Evolutionary conservation across 2,329 filamentous ascomycete species (phyloP).

Genomic region (Epichloe coenophiala): DNA sequence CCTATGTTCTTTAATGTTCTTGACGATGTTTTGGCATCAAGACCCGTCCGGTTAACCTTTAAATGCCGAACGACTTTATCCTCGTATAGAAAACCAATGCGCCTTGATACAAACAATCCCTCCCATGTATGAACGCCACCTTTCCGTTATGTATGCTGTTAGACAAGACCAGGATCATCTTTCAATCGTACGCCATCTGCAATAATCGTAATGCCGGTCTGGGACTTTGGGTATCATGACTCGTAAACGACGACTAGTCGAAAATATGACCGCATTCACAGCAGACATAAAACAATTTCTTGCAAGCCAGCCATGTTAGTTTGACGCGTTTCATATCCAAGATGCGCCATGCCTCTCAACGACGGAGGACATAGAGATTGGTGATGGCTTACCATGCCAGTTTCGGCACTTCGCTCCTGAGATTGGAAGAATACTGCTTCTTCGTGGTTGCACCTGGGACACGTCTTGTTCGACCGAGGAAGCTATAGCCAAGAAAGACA

Average conservation of each 20-base stretch:
- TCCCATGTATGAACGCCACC: background rate
- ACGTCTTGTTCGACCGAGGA: constrained; percentile 74
- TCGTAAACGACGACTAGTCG: constrained; percentile 24
- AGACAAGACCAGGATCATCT: background rate
- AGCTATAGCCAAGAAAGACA: constrained; percentile 49
- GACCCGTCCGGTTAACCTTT: background rate
- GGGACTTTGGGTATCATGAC: constrained; percentile 3
- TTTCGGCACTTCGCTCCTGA: constrained; percentile 91
- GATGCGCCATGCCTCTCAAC: background rate
- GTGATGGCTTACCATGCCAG: constrained; percentile 71
- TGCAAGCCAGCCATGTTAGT: constrained; percentile 6
- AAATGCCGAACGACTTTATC: background rate
- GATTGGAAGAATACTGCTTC: constrained; percentile 99
- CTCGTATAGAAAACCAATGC: background rate
- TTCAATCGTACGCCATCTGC: background rate
- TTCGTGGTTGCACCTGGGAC: constrained; percentile 70
- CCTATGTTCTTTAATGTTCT: background rate
- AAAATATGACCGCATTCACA: constrained; percentile 88
- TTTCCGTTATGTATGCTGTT: background rate
- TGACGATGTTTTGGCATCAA: background rate
- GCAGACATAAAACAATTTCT: constrained; percentile 93
- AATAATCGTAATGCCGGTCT: background rate
- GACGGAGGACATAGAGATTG: background rate
- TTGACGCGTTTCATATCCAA: background rate
- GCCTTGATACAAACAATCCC: background rate